Evolutionary conservation across 768 basidiomycete genomes (phyloP).

Genomic region (Dioszegia aurantiaca): DNA sequence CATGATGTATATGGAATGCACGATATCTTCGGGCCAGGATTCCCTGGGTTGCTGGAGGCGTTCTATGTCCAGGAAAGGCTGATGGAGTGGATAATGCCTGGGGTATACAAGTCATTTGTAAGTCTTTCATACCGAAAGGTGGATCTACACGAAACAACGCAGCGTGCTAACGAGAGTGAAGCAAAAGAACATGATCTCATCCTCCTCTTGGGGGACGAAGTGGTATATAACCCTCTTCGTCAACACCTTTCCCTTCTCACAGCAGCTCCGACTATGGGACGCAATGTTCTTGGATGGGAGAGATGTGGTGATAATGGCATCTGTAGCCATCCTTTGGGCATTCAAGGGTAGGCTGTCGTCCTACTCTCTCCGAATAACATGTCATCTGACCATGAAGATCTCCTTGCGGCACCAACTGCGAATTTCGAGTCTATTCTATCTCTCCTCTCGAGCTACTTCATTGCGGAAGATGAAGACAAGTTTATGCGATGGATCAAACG

Average conservation of each 20-base stretch:
- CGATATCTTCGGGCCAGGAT: constrained; percentile 83
- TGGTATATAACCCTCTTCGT: constrained; percentile 99
- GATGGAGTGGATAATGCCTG: constrained; percentile 81
- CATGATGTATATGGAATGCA: constrained; percentile 88
- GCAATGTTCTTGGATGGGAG: constrained; percentile 84
- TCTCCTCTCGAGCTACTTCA: constrained; percentile 87
- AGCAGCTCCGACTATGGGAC: constrained; percentile 92
- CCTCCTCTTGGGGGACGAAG: constrained; percentile 93
- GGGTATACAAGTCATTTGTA: constrained; percentile 76
- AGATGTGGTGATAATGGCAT: constrained; percentile 80
- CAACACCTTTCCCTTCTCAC: constrained; percentile 92
- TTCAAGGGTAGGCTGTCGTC: constrained; percentile 69
- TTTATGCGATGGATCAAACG: constrained; percentile 77
- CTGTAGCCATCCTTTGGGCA: constrained; percentile 85
- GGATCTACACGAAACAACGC: not conserved
- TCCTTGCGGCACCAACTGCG: constrained; percentile 73
- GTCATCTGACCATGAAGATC: constrained; percentile 58
- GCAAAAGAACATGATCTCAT: constrained; percentile 82
- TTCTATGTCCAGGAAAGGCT: constrained; percentile 93
- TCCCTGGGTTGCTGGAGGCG: constrained; percentile 91
- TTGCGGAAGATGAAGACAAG: constrained; percentile 82
- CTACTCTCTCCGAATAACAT: not conserved
- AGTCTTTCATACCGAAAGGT: constrained; percentile 33
- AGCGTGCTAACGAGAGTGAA: constrained; percentile 28
- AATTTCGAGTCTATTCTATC: constrained; percentile 88